Percentiles rank a stretch among this genome's conserved stretches.
These are phyloP conservation scores for Tetramitus jugosus DNA, from an alignment of 208 protist genomes.

Conservation along the genomic window DNA sequence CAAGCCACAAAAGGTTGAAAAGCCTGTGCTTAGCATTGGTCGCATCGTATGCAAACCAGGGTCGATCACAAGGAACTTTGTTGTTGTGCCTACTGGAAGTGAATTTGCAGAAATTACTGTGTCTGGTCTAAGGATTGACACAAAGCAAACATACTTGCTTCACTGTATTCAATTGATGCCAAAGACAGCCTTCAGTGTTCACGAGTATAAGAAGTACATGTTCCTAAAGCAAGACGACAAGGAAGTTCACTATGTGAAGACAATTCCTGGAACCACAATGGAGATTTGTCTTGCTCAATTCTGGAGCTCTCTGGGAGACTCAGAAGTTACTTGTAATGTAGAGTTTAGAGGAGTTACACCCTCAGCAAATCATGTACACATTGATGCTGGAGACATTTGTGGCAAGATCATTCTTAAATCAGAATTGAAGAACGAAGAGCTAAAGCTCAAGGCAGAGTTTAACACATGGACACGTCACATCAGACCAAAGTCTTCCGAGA, in stretches of 20 bases:
- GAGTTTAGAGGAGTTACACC: neutral
- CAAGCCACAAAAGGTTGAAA: neutral
- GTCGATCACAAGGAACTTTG: neutral
- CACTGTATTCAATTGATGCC: neutral
- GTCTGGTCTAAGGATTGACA: neutral
- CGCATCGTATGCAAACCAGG: neutral
- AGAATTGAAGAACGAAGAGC: neutral
- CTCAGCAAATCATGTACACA: neutral
- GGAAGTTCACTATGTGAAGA: neutral
- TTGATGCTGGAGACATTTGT: neutral
- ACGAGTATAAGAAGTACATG: neutral
- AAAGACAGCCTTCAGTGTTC: neutral
- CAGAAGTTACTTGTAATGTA: neutral
- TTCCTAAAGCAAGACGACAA: neutral
- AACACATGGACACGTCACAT: neutral
- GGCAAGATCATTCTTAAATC: neutral
- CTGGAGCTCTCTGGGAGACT: neutral
- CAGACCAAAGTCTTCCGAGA: neutral
- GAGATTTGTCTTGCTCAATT: constrained; percentile 2
- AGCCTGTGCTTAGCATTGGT: too few species aligned
- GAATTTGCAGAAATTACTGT: neutral
- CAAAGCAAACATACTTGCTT: neutral
- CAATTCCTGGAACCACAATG: neutral
- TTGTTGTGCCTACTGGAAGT: neutral
- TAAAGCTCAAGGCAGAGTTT: neutral